Conservation (phyloP, 2,329 filamentous ascomycete species). For the Hymenoscyphus infarciens region DNA sequence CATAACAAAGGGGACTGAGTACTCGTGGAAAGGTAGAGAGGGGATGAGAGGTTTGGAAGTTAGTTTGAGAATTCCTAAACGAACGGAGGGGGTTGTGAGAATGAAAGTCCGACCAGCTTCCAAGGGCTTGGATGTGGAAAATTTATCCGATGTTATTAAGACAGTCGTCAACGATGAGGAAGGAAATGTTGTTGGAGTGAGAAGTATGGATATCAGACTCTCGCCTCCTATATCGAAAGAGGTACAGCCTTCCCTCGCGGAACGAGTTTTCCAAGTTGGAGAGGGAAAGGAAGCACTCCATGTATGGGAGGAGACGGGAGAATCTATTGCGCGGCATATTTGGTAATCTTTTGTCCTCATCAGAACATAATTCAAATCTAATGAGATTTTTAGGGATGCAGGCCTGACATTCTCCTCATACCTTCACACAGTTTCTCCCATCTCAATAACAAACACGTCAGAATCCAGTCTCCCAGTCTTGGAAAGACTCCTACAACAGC, state of each 20-base stretch:
- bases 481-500: conserved; percentile 16
- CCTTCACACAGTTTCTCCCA: conserved; percentile 23
- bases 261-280: conserved; percentile 23
- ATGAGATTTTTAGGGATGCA: conserved; percentile 35
- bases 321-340: conserved; percentile 68
- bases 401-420: conserved; percentile 38
- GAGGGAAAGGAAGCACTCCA: conserved; percentile 22
- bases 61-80: conserved; percentile 19
- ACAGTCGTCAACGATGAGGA: not conserved
- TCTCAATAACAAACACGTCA: not conserved
- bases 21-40: conserved; percentile 27
- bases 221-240: not conserved
- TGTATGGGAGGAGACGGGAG: conserved; percentile 68
- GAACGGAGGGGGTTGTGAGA: conserved; percentile 6
- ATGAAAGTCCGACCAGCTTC: conserved; percentile 25
- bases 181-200: conserved; percentile 24
- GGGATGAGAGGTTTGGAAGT: conserved; percentile 30
- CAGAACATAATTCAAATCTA: no score
- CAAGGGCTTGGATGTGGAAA: conserved; percentile 8
- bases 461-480: conserved; percentile 18
- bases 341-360: conserved; percentile 46
- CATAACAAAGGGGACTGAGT: conserved; percentile 15
- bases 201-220: conserved; percentile 25
- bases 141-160: conserved; percentile 16
- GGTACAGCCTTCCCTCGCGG: conserved; percentile 19